Evolutionary conservation across 2,329 filamentous ascomycete genomes (phyloP).

Genomic region (Fusarium sublunatum): DNA sequence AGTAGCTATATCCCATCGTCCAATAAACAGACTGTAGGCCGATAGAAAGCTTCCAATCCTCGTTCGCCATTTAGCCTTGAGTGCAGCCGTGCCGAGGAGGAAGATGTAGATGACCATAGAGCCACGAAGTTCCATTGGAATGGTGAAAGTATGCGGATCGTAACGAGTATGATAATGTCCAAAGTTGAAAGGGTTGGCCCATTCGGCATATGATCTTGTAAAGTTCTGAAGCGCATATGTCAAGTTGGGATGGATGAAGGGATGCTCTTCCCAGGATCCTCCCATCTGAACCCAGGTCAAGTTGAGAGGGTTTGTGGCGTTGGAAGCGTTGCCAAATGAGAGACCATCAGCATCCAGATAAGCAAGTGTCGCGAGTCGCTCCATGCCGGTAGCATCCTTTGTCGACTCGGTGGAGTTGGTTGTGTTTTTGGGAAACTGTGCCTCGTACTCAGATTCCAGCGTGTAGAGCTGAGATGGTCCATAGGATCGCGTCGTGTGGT

Average conservation of each 20-base stretch:
- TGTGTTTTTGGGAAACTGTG: slow-evolving; percentile 25
- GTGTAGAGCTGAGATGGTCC: slow-evolving; percentile 48
- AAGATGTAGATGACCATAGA: slow-evolving; percentile 56
- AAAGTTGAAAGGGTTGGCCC: slow-evolving; percentile 57
- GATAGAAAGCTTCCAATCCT: slow-evolving; percentile 47
- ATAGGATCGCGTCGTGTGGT: slow-evolving; percentile 46
- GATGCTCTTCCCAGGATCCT: slow-evolving; percentile 57
- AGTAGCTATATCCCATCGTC: slow-evolving; percentile 55
- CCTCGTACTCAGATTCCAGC: slow-evolving; percentile 35
- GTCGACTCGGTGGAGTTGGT: slow-evolving; percentile 21
- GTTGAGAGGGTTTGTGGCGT: slow-evolving; percentile 49
- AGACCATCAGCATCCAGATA: slow-evolving; percentile 13
- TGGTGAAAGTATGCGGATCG: slow-evolving; percentile 56
- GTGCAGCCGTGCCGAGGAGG: slow-evolving; percentile 52
- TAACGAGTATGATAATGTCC: slow-evolving; percentile 54
- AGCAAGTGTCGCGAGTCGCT: slow-evolving; percentile 10
- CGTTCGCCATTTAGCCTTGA: slow-evolving; percentile 52
- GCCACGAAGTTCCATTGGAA: slow-evolving; percentile 56
- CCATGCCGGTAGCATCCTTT: slow-evolving; percentile 2
- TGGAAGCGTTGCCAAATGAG: slow-evolving; percentile 19
- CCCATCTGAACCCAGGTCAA: slow-evolving; percentile 53
- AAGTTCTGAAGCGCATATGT: slow-evolving; percentile 55
- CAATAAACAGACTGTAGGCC: slow-evolving; percentile 50
- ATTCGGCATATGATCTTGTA: slow-evolving; percentile 52
- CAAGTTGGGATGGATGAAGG: slow-evolving; percentile 53